A percentile compares a stretch with the other conserved stretches of the same genome.
These are phyloP conservation scores for Solanum chaucha DNA, from an alignment of 257 asterid genomes.

Conservation along the genomic window DNA sequence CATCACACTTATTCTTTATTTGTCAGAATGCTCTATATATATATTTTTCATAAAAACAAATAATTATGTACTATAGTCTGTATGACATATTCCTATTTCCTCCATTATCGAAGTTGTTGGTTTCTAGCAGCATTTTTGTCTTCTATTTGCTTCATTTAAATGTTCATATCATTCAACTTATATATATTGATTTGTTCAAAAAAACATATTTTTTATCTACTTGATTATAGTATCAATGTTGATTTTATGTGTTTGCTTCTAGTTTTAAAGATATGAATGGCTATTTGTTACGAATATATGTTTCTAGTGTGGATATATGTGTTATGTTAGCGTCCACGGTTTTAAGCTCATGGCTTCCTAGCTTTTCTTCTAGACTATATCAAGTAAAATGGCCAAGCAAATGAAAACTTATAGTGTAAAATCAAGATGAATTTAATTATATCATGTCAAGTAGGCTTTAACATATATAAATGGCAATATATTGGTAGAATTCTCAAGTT, in stretches of 20 bases:
- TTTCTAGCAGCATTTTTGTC: not conserved
- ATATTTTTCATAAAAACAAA: not conserved
- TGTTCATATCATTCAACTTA: not conserved
- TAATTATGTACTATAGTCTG: not conserved
- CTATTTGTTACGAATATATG: not conserved
- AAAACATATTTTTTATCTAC: not conserved
- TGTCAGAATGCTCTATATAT: conserved; percentile 25
- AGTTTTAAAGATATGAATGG: not conserved
- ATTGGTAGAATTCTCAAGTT: not conserved
- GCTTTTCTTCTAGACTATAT: not conserved
- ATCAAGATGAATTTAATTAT: not conserved
- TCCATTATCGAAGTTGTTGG: not conserved
- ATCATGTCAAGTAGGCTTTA: not conserved
- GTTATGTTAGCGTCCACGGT: not conserved
- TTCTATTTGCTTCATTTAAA: not conserved
- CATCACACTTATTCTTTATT: conserved; percentile 28
- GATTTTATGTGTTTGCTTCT: not conserved
- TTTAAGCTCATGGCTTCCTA: not conserved
- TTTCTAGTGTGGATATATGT: not conserved
- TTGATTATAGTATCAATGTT: not conserved
- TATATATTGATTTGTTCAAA: too few species aligned
- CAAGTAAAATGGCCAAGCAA: not conserved
- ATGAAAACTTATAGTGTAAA: not conserved
- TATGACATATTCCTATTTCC: not conserved
- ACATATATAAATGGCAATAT: not conserved